These are phyloP conservation scores for Xanthoconium stramineum DNA, from an alignment of 768 basidiomycete genomes.

Conservation along the genomic window DNA sequence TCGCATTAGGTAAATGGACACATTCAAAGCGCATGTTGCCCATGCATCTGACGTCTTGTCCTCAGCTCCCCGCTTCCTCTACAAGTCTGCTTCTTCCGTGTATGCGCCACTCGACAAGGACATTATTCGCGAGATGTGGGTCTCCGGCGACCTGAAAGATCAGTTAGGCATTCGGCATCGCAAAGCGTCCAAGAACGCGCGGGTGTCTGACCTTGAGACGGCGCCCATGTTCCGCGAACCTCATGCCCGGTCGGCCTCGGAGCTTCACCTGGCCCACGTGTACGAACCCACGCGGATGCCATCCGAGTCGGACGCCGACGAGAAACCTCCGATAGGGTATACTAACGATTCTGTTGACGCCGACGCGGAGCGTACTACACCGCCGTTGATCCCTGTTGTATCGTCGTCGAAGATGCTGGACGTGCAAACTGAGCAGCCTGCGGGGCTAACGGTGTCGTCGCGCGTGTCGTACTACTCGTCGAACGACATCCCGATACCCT, in stretches of 20 bases:
- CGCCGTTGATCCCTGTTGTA: constrained; percentile 12
- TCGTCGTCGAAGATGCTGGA: constrained; percentile 8
- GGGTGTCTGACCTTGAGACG: constrained; percentile 46
- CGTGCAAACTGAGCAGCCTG: constrained; percentile 23
- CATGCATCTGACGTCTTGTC: constrained; percentile 6
- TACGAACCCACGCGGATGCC: constrained; percentile 50
- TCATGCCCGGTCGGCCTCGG: constrained; percentile 64
- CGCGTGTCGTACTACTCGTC: constrained; percentile 60
- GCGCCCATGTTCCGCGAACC: constrained; percentile 69
- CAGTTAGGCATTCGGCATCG: constrained; percentile 69
- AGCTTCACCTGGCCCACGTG: constrained; percentile 40
- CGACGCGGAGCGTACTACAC: background rate
- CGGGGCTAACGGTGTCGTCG: constrained; percentile 41
- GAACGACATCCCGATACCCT: constrained; percentile 48
- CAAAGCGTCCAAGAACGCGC: constrained; percentile 45
- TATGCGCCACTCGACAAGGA: constrained; percentile 86
- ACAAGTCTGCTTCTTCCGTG: constrained; percentile 65
- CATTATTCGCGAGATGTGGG: constrained; percentile 91
- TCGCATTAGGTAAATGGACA: constrained; percentile 66
- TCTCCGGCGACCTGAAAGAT: constrained; percentile 78
- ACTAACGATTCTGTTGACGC: background rate
- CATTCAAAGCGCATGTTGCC: constrained; percentile 1
- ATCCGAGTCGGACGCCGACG: constrained; percentile 14
- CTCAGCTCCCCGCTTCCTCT: constrained; percentile 76
- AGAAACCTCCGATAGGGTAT: constrained; percentile 8